Base-by-base conservation (phyloP, 2,329 filamentous ascomycete species). In the Aspergillus sergii region DNA sequence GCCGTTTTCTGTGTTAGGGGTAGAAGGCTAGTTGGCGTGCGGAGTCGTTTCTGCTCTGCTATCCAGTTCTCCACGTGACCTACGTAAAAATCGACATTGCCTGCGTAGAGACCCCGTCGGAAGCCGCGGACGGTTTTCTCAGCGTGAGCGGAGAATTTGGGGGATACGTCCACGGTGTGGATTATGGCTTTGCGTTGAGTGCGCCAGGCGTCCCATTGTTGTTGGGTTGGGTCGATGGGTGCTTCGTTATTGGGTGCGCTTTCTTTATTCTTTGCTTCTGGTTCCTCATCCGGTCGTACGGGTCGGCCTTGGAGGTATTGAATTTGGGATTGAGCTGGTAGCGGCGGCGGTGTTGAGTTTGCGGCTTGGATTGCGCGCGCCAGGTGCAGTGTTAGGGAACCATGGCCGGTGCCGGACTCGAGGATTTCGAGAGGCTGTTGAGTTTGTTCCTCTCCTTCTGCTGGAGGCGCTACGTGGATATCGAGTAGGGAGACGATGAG, bases 401-500 rank as follows among this genome's bases (percentile, higher is more conserved):
- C 92, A 82, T 94, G 91, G n/a, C 92, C 92, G 4, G 92, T 95
- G 19, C 92, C 92, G 54, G 91, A 91, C 77, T 95, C 92, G 58
- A 95, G 88, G 51, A 95, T 91, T 73, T 94, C 90, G 14, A 94
- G 76, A 0, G 84, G 85, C 10, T 81, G 76, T 43, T 69, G 66
- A 19, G 69, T 57, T 23, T 69, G 43, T 57, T 66, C 66, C 8
- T 73, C 72, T 10, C 72, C 71, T 7, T 70, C 67, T 16, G 76
- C 69, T 14, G 78, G 75, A 7, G 77, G 74, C 3, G 80, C 73
- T 34, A 88, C 85, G 73, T 94, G 89, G 51, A 95, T 82, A 74
- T 95, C 91, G 26, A 96, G 84, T 28, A 94, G 82, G 1, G 88
- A 90, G 43, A 93, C 89, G 58, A 95, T 94, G 36, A 91, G 80